phyloP scores from a whole-genome alignment of 768 basidiomycete genomes.

The Trametes villosa region DNA sequence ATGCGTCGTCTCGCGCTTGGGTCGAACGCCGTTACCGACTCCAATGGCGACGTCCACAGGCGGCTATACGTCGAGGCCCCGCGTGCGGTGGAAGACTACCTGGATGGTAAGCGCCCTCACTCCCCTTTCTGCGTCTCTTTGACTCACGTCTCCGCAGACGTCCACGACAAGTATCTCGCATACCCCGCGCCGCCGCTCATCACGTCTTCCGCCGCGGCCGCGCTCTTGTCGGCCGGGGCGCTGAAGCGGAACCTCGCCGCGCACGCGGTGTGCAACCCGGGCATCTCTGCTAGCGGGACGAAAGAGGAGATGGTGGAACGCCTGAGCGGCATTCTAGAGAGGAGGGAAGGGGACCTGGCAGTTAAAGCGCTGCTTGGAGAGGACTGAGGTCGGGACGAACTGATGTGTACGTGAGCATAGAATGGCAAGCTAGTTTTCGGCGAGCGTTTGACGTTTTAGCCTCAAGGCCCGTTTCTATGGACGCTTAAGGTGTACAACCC shows the following conservation, averaged over 20 bases:
- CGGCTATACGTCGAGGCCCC: conserved; percentile 60
- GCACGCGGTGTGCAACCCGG: conserved; percentile 52
- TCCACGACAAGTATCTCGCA: not conserved
- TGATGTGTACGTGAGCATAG: too few species aligned
- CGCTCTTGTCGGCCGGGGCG: conserved; percentile 48
- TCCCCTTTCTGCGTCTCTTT: conserved; percentile 19
- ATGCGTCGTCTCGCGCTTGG: conserved; percentile 52
- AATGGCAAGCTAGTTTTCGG: too few species aligned
- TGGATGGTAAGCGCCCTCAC: conserved; percentile 47
- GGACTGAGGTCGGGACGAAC: too few species aligned
- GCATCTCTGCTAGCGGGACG: conserved; percentile 50
- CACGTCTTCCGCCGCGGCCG: conserved; percentile 44
- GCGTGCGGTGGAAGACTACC: conserved; percentile 52
- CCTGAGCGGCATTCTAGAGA: conserved; percentile 49
- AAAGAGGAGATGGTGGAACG: conserved; percentile 54
- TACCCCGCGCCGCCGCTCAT: conserved; percentile 49
- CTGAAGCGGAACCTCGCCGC: conserved; percentile 61
- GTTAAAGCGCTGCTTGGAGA: conserved; percentile 39
- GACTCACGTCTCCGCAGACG: not conserved
- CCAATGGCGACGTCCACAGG: not conserved
- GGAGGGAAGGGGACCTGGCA: conserved; percentile 52
- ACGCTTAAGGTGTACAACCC: too few species aligned
- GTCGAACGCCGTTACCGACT: not conserved
- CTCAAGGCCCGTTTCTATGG: too few species aligned
- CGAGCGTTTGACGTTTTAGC: too few species aligned